phyloP scores from a whole-genome alignment of 176 grass and related monocot genomes.

The Areca catechu region DNA sequence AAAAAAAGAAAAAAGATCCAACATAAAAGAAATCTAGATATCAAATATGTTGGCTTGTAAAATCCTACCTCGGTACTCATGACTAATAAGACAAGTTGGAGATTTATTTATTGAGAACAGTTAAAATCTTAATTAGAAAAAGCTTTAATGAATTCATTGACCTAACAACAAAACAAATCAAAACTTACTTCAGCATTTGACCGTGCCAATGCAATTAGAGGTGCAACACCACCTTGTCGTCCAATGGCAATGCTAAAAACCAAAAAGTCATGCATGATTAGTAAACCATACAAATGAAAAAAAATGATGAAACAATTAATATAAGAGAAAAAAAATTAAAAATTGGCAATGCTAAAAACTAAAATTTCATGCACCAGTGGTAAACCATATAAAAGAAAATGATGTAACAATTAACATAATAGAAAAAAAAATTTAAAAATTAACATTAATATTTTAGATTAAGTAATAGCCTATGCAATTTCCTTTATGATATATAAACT shows the following conservation, averaged over 20 bases:
- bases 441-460: too few species aligned
- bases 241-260: slow-evolving; percentile 91
- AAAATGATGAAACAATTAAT: slow-evolving; percentile 1
- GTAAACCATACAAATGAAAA: slow-evolving; percentile 5
- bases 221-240: slow-evolving; percentile 82
- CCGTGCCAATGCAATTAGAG: slow-evolving; percentile 81
- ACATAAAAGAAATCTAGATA: too few species aligned
- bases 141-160: too few species aligned
- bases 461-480: too few species aligned
- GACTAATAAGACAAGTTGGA: too few species aligned
- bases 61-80: too few species aligned
- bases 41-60: too few species aligned
- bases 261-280: slow-evolving; percentile 4
- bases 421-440: background rate
- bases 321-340: background rate
- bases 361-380: slow-evolving; percentile 2
- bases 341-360: slow-evolving; percentile 65
- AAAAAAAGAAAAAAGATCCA: too few species aligned
- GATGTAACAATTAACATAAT: background rate
- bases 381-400: slow-evolving; percentile 9
- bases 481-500: too few species aligned
- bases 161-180: background rate
- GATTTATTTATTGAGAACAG: too few species aligned
- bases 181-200: slow-evolving; percentile 89
- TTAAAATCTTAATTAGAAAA: too few species aligned